Base-by-base conservation (phyloP, 495 filamentous ascomycete species). In the Aspergillus campestris region DNA sequence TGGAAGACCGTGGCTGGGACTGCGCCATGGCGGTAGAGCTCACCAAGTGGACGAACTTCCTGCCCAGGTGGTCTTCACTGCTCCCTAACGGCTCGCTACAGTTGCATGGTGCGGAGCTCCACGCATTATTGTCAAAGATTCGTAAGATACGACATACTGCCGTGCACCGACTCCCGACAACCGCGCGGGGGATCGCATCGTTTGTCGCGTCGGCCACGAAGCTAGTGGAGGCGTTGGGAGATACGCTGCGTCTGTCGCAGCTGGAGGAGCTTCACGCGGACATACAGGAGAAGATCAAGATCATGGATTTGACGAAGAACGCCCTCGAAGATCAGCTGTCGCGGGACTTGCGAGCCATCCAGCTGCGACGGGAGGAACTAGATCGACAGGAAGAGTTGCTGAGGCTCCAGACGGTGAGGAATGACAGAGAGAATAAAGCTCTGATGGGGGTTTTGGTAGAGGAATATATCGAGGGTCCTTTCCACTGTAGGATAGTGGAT, bases 281-380 rank as follows among this genome's bases (percentile, higher is more conserved):
- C 49, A 49, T 66, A 18, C 56, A 60, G 12, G 54, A 42, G 31
- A 59, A 61, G 40, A 64, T 65, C 34, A 58, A 59, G 46, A 53
- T 53, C 35, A 67, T 67, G 61, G 62, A 70, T 44, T 46, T 68
- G 9, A 65, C 62, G 35, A 68, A 68, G 51, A 65, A 66, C 48
- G 56, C 51, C 36, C 40, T 70, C n/a, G 63, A 65, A 45, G 58
- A 58, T 34, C 49, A 47, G 34, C 44, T 57, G n/a, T 43, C 40
- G 31, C 49, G 51, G 18, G 50, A 58, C 13, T 53, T 67, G 38
- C 43, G 52, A 28, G 53, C 53, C 12, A 64, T 67, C 42, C 42
- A 47, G 32, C 47, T 54, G 30, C 53, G 57, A 45, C 50, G 57
- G 39, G 55, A 55, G 32, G 61, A 64, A 44, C 48, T 70, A 30